These are phyloP conservation scores for Primulina eburnea DNA, from an alignment of 257 asterid species.

Conservation along the genomic window DNA sequence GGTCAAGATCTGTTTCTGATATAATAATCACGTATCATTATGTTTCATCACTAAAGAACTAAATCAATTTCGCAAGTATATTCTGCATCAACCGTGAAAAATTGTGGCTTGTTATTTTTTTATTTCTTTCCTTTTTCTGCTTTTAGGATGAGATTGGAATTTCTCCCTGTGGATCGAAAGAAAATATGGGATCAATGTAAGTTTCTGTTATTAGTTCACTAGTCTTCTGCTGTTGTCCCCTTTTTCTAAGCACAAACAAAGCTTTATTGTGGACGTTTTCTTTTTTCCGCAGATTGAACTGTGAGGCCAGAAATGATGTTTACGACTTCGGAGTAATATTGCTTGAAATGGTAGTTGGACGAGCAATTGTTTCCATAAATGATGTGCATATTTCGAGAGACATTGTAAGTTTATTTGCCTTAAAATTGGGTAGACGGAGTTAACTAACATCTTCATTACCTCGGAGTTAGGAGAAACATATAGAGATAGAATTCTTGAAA, in stretches of 20 bases:
- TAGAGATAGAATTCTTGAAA: neutral
- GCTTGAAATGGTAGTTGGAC: slow-evolving; percentile 74
- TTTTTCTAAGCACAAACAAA: neutral
- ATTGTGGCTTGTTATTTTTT: slow-evolving; percentile 1
- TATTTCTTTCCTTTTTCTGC: neutral
- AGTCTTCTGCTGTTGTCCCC: neutral
- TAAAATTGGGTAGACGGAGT: neutral
- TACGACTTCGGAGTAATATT: slow-evolving; percentile 82
- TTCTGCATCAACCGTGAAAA: slow-evolving; percentile 9
- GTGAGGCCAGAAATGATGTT: slow-evolving; percentile 53
- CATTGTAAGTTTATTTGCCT: slow-evolving; percentile 45
- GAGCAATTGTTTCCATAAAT: slow-evolving; percentile 41
- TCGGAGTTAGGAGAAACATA: neutral
- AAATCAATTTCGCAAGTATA: neutral
- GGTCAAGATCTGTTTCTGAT: slow-evolving; percentile 8
- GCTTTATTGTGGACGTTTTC: neutral
- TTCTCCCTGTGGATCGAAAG: slow-evolving; percentile 47
- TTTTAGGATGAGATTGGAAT: slow-evolving; percentile 39
- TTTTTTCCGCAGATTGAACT: slow-evolving; percentile 36
- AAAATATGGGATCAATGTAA: slow-evolving; percentile 43
- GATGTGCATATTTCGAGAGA: slow-evolving; percentile 53
- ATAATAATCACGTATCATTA: neutral
- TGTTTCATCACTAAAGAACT: neutral
- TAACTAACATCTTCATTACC: too few relatives aligned
- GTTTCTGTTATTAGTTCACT: neutral